Evolutionary conservation across 2,329 filamentous ascomycete species (phyloP), one percentile per base, ranked within the genome.

Genomic region (Venturia carpophila): DNA sequence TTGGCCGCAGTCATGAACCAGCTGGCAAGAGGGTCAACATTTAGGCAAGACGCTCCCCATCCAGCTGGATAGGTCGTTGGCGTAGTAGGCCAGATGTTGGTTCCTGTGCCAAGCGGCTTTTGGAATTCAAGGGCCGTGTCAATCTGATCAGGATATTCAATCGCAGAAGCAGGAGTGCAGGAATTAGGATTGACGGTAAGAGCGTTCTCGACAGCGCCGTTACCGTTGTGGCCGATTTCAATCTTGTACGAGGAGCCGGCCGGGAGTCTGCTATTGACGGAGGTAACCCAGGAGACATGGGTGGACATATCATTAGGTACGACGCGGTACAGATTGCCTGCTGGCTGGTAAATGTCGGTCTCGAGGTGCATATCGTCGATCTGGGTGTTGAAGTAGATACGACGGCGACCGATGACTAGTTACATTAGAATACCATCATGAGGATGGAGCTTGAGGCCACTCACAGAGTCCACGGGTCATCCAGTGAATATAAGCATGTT

Each of bases 401-500:
- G 78, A 64, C 81, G 79, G 67, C 79, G 77, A 30, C 81, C 81
- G 11, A 78, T 73, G 66, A 81, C 79, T 24, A 84, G 69, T 19
- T 10, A 13, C 3, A n/a, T 45, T 30, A 55, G 41, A 24, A 27
- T 2, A 37, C 64, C 61, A 67, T 64, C 68, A 71, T 56, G 69
- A 69, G 17, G 30, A 68, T 66, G 74, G 27, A 37, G 30, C 15
- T 34, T 37, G 6, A 52, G 3, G 5, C 19, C 27, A 43, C 62
- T 63, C 43, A 63, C 62, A 82, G 10, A 86, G 72, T 55, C 82
- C 82, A 66, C 80, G 78, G 4, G 82, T 84, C 43, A 82, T 72
- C 82, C 82, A 84, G 69, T 79, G 79, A 67, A 85, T 83, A 76
- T 80, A 83, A 17, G 82, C 77, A 72, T 85, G 82, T 72, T 84